These are phyloP conservation scores for Babesia caballi DNA, from an alignment of 169 alveolate species.

Conservation along the genomic window DNA sequence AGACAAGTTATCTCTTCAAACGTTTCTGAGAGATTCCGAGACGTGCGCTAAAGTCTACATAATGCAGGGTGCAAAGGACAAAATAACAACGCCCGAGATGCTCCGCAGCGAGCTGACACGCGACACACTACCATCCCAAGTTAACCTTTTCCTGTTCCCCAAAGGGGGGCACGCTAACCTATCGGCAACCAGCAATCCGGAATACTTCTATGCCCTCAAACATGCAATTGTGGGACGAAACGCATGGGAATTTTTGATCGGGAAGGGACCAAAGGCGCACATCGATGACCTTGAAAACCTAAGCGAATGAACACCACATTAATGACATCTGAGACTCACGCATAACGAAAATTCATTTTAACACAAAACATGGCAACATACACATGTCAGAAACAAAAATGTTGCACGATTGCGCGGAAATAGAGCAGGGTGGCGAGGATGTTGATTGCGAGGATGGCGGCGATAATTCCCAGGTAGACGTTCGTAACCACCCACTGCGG, in stretches of 20 bases:
- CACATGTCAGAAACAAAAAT: too few species aligned
- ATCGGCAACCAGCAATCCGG: conserved; percentile 9
- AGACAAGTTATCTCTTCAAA: conserved; percentile 22
- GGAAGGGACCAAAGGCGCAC: conserved; percentile 18
- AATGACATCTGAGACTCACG: too few species aligned
- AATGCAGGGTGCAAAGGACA: conserved; percentile 59
- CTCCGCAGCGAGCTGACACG: conserved; percentile 32
- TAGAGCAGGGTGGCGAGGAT: not conserved
- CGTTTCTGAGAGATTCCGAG: conserved; percentile 6
- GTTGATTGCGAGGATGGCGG: not conserved
- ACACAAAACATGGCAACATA: not conserved
- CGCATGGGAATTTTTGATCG: conserved; percentile 26
- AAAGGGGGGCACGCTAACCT: conserved; percentile 55
- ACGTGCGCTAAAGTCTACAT: conserved; percentile 30
- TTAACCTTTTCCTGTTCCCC: conserved; percentile 32
- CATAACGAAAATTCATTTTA: too few species aligned
- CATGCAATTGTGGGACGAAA: conserved; percentile 8
- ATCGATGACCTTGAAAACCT: not conserved
- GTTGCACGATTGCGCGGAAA: too few species aligned
- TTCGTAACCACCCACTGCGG: not conserved
- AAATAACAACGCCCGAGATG: conserved; percentile 36
- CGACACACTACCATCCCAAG: not conserved
- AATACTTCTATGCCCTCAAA: conserved; percentile 34
- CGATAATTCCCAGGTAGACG: not conserved
- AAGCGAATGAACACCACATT: too few species aligned